Evolutionary conservation across 2,329 filamentous ascomycete genomes (phyloP), one percentile per base, ranked within the genome.

Genomic region (Aspergillus luchuensis): DNA sequence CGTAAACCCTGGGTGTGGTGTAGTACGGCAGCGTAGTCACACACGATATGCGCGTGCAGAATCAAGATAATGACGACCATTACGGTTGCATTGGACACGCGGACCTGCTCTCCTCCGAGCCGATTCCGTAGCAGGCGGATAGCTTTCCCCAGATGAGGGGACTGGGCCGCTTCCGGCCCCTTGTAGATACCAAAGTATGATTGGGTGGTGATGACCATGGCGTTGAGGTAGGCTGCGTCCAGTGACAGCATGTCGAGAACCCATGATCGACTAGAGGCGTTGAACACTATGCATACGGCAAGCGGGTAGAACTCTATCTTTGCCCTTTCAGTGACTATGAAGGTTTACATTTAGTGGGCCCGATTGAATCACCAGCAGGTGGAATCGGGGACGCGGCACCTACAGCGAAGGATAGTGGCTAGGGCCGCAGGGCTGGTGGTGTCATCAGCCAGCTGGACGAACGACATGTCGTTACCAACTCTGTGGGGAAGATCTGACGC

Each of bases 191-290:
- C 66, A 55, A 76, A 72, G 62, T 74, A 79, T 28, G 64, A 65
- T 25, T 75, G 68, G 5, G 72, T 62, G 1, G 72, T 69, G 61
- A 77, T 79, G 7, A 74, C 68, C 45, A 71, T 69, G 36, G 73
- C 66, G 61, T 80, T 76, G 2, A 79, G 66, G 54, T 75, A 77
- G 8, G 71, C 72, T 2, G 72, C 60, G 57, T 79, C 76, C n/a
- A 63, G 33, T 5, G 67, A 64, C 10, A 79, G 61, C 15, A 70
- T 69, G 10, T 70, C 71, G 41, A 76, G 66, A 25, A 50, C 13
- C 71, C 70, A 75, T n/a, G 50, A 48, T 15, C 63, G 58, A 3
- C 65, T 67, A 6, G 25, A 30, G 17, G 33, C 25, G 11, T 52
- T 25, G 48, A 52, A 52, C 3, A 25, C 19, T 25, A 51, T 33